Percentiles rank a stretch among this genome's conserved stretches.
These are phyloP conservation scores for Cyclocybe aegerita DNA, from an alignment of 768 basidiomycete species.

Conservation along the genomic window DNA sequence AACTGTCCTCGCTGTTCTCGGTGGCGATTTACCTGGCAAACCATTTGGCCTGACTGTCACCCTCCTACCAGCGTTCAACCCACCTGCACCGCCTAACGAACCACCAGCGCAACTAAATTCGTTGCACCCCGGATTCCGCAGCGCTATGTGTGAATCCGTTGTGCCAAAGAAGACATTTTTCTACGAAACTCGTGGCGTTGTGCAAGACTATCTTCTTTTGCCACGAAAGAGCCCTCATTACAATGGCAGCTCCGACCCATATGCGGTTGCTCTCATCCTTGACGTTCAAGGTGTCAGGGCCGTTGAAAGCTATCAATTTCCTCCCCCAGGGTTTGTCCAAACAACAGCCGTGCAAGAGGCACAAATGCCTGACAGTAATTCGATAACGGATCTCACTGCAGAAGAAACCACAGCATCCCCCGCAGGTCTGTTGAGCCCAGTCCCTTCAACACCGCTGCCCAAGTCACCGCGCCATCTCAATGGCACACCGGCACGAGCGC, in stretches of 20 bases:
- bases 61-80: slow-evolving; percentile 66
- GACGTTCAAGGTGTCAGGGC: slow-evolving; percentile 45
- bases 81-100: slow-evolving; percentile 38
- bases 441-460: slow-evolving; percentile 10
- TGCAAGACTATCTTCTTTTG: slow-evolving; percentile 81
- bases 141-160: slow-evolving; percentile 65
- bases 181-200: slow-evolving; percentile 55
- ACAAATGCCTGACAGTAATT: too few species aligned
- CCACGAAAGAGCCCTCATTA: slow-evolving; percentile 73
- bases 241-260: slow-evolving; percentile 63
- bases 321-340: slow-evolving; percentile 52
- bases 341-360: background rate
- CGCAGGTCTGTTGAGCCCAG: slow-evolving; percentile 7
- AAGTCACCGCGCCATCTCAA: slow-evolving; percentile 15
- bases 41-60: slow-evolving; percentile 65
- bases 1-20: slow-evolving; percentile 73
- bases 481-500: slow-evolving; percentile 1
- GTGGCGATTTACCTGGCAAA: slow-evolving; percentile 61
- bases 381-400: background rate
- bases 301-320: slow-evolving; percentile 68
- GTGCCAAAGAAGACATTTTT: slow-evolving; percentile 47
- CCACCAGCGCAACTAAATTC: slow-evolving; percentile 29
- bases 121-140: slow-evolving; percentile 49
- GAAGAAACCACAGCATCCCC: background rate
- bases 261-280: slow-evolving; percentile 63